Base-by-base conservation (phyloP, 1,139 yeast species). In the Spencermartinsiella ligniputridi region DNA sequence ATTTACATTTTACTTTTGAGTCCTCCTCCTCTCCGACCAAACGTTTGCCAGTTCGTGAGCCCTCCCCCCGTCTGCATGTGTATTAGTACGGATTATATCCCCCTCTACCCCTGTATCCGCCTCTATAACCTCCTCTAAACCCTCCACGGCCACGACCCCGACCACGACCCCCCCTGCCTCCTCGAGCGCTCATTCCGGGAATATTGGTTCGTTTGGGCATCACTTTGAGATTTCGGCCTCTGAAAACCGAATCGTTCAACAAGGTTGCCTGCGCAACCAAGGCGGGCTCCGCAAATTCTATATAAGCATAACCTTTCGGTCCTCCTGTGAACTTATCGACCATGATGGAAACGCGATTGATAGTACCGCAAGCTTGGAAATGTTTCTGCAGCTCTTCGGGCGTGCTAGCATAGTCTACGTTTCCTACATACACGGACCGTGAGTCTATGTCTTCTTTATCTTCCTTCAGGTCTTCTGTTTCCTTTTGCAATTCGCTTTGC, bases 281-380 rank as follows among this genome's bases (percentile, higher is more conserved):
- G 15, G 75, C 75, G 1, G 75, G 75, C 57, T 79, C 82, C 29
- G 81, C 78, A 61, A 84, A 86, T 61, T 87, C 96, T 55, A 87
- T 75, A 63, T 86, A 87, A 1, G 95, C 96, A 66, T 75, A 86
- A 3, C 96, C 96, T 63, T 83, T 85, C 34, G 96, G 94, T 52
- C 75, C 80, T 2, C 95, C 94, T 0, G 90, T 79, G 57, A 68
- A 70, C 58, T 79, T 81, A 67, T 87, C 84, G 52, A 76, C 70
- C 62, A 84, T 68, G 44, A 90, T 84, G 1, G 96, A 90, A 33
- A 90, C 90, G 55, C 97, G 73, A 56, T 87, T 83, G 40, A 90
- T 86, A 2, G 76, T 73, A 1, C 97, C 97, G 47, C 84, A 81
- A 8, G 76, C 65, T 41, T 79, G 75, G 64, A 90, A 88, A 54